Evolutionary conservation across 345 rosid species (phyloP), one percentile per base, ranked within the genome.

Genomic region (Gynandropsis gynandra): DNA sequence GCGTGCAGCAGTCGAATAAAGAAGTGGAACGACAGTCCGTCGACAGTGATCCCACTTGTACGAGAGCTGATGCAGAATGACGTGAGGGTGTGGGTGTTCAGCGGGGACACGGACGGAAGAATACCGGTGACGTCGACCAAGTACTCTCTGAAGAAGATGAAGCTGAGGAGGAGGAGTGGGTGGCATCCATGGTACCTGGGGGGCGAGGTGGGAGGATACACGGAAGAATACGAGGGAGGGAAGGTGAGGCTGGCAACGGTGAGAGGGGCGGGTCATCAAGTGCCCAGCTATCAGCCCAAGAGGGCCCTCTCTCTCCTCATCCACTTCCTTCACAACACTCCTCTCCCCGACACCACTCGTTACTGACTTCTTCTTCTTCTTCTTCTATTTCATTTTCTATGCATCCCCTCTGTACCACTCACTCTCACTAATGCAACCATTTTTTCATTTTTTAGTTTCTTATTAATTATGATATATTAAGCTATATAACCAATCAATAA

Each of bases 251-350:
- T 84, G 56, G 81, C 85, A 0, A 87, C 89, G 3, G 89, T 87
- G 10, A 73, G 96, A 74, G 92, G 77, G 13, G 96, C 98, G 33
- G 98, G 98, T 14, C 98, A 87, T 63, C 76, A 82, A 62, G 95
- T 87, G 13, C 96, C 98, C 8, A 87, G 92, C 52, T 87, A 65
- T 68, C 92, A 87, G 62, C 98, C 98, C 1, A 48, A 60, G 36
- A 70, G 95, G 39, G 82, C 96, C 15, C 95, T 90, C 58, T 69
- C 95, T 5, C 64, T 90, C 16, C 54, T 87, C 64, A 64, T 39
- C 34, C 96, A 83, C 50, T 90, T 83, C 63, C 71, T 87, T 36
- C 40, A 43, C 15, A 80, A 79, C 64, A 60, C 85, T 38, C 79
- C 83, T 61, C 88, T 87, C 31, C 95, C 96, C 1, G 65, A 79